Evolutionary conservation across 768 basidiomycete species (phyloP), one percentile per base, ranked within the genome.

Genomic region (Tricholoma sp.): DNA sequence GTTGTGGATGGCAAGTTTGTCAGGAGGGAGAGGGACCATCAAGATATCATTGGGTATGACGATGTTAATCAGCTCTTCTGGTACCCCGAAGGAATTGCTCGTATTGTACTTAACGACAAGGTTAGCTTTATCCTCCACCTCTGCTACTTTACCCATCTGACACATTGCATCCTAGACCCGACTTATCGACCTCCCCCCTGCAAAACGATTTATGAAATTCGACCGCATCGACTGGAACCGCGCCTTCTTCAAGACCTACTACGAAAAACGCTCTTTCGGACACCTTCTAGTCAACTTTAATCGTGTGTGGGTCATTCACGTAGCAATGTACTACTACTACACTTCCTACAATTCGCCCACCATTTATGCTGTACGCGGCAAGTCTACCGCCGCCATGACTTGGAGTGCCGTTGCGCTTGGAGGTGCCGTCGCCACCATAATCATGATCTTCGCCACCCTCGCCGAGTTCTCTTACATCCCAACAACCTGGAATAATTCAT

Each of bases 241-340:
- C 24, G 95, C 87, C 3, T 98, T 98, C 74, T 97, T 94, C 90
- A 98, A 99, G 78, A 98, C 96, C 0, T 99, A 98, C 73, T 94
- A 88, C 61, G 97, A 99, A 72, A 94, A 94, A 67, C 93, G 97
- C 29, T 95, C 95, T 0, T 93, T 96, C 71, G 90, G 94, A 39
- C 97, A 99, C 71, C 81, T 98, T 1, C 82, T 98, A 57, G 95
- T 99, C 82, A 98, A 99, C 80, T 99, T 99, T 79, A 98, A 98
- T 76, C 91, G 96, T 49, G 92, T 99, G 64, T 99, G 97, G 95
- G 94, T 98, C 72, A 89, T 96, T 61, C 97, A 98, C 74, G 78
- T 99, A 57, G 84, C 95, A 31, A 73, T 98, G 69, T 98, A 88
- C 79, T 98, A 89, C 83, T 98, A 87, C 75, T 98, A 97, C 76